phyloP scores from a whole-genome alignment of 2,329 filamentous ascomycete species.

The Malbranchea cinnamomea region DNA sequence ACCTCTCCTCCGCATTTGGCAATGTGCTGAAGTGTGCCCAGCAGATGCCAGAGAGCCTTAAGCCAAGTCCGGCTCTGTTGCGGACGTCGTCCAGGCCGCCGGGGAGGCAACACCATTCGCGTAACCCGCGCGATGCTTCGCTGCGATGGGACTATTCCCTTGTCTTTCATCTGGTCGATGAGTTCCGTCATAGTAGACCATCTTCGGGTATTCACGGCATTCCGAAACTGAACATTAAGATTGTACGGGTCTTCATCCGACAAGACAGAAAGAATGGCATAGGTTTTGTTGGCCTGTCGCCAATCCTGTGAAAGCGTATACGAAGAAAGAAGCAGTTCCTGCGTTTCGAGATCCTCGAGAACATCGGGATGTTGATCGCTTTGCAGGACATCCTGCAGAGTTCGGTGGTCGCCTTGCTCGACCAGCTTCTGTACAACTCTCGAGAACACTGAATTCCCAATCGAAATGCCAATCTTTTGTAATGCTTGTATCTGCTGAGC shows the following conservation, averaged over 20 bases:
- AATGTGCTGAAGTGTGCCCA: conserved; percentile 33
- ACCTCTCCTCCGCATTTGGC: conserved; percentile 31
- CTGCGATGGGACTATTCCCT: conserved; percentile 26
- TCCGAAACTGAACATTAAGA: conserved; percentile 26
- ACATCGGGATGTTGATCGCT: conserved; percentile 52
- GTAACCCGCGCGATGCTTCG: conserved; percentile 32
- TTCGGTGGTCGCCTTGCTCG: conserved; percentile 35
- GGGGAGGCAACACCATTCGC: conserved; percentile 19
- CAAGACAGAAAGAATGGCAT: conserved; percentile 36
- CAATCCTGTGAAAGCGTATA: conserved; percentile 39
- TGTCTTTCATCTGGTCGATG: conserved; percentile 36
- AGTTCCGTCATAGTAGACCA: conserved; percentile 17
- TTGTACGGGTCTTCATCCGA: conserved; percentile 18
- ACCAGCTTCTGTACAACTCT: conserved; percentile 52
- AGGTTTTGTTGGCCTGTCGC: conserved; percentile 38
- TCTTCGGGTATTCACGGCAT: conserved; percentile 21
- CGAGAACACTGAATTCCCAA: conserved; percentile 50
- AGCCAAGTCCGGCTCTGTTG: conserved; percentile 16
- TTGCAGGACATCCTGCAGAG: conserved; percentile 37
- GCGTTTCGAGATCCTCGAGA: conserved; percentile 40
- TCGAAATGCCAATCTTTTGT: conserved; percentile 44
- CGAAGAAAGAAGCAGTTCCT: conserved; percentile 38
- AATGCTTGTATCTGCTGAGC: conserved; percentile 45
- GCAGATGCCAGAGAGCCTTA: conserved; percentile 29
- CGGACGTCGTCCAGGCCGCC: conserved; percentile 15